These are phyloP conservation scores for Coniochaeta sp. DNA, from an alignment of 2,329 filamentous ascomycete genomes.

Conservation along the genomic window DNA sequence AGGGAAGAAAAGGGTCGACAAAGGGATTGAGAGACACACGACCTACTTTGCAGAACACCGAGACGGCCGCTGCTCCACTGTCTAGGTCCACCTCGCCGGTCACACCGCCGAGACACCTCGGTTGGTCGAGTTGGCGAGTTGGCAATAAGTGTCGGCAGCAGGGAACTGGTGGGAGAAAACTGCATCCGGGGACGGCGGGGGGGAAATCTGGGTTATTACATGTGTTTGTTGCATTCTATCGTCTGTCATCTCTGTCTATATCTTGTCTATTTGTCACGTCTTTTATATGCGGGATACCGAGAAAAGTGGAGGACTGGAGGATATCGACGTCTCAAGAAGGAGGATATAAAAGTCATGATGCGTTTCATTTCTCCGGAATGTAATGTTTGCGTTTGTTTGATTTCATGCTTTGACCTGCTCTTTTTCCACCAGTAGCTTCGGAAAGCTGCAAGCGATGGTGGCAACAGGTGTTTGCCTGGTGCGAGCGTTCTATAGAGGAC, in stretches of 20 bases:
- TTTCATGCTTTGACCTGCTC: neutral
- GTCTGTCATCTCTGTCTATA: constrained; percentile 1
- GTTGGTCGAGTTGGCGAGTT: neutral
- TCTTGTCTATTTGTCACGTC: neutral
- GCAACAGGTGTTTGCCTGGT: neutral
- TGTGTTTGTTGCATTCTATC: neutral
- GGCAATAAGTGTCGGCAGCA: neutral
- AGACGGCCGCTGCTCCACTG: neutral
- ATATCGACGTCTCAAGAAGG: neutral
- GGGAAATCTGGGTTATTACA: neutral
- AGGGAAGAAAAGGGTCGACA: neutral
- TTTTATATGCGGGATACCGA: neutral
- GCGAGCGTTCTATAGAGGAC: neutral
- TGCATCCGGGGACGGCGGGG: neutral
- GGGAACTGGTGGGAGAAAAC: neutral
- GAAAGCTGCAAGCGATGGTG: neutral
- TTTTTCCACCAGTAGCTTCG: neutral
- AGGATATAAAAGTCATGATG: neutral
- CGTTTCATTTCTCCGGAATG: neutral
- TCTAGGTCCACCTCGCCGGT: neutral
- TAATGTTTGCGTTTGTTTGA: neutral
- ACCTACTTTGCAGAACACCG: neutral
- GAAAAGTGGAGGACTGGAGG: neutral
- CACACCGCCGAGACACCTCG: neutral
- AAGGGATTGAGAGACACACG: neutral